Base-by-base conservation (phyloP, 805 yeast genomes). In the Isabelozyma rhagii region DNA sequence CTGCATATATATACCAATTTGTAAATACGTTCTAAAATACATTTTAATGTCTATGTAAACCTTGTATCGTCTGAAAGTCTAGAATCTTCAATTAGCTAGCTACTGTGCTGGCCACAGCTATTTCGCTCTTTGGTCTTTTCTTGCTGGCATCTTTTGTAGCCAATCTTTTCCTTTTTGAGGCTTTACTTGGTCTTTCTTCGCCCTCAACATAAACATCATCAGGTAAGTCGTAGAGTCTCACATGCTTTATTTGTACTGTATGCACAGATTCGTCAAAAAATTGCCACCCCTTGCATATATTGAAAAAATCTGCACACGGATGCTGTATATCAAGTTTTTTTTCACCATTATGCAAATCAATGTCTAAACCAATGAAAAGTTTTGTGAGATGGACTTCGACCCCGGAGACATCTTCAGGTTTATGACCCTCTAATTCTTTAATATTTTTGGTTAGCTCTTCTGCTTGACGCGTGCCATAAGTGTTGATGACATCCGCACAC, bases 271-370 rank as follows among this genome's bases (percentile, higher is more conserved):
- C 85, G 55, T 86, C 80, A 59, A 81, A 94, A 39, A 77, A 75
- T 17, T 76, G 75, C 83, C 93, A 89, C 34, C 82, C 78, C 55
- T 89, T 84, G 67, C 97, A 89, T 7, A 89, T 69, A 41, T 79
- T 84, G 69, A 81, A 90, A 65, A 93, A 94, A 52, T 94, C 98
- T 17, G 89, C 79, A 63, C 98, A 92, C 71, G 96, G 96, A 55
- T 84, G 80, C 58, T 87, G 93, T 47, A 91, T 84, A 62, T 91
- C 96, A 56, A 91, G 77, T 57, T 83, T 80, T 17, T 82, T 80
- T 45, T 75, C 80, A 36, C 79, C 79, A 10, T 31, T 13, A 31
- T 31, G 10, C n/a, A 70, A 52, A 66, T 77, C 58, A 14, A 86
- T 66, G 15, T 79, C 84, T 44, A 94, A 69, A 0, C 98, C 99